Conservation (phyloP, 2,329 filamentous ascomycete genomes). For the Paecilomyces fulvus region DNA sequence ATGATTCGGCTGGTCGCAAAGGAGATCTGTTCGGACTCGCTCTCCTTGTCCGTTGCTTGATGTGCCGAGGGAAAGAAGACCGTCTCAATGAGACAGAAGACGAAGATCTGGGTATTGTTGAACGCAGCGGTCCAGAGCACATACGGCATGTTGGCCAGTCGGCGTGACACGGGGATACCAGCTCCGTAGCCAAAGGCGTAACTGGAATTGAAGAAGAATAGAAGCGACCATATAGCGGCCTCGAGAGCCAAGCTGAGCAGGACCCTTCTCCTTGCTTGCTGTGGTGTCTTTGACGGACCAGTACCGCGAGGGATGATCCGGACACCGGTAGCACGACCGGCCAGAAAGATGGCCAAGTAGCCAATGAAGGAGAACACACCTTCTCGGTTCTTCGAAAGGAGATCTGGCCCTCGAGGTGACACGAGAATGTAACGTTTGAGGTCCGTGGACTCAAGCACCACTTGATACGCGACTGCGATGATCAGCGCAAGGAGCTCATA, state of each 20-base stretch:
- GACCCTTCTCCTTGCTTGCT: slow-evolving; percentile 45
- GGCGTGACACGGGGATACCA: slow-evolving; percentile 66
- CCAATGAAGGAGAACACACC: slow-evolving; percentile 92
- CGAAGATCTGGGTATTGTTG: slow-evolving; percentile 73
- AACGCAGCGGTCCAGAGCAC: slow-evolving; percentile 88
- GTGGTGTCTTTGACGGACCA: slow-evolving; percentile 36
- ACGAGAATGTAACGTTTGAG: slow-evolving; percentile 76
- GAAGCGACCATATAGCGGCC: slow-evolving; percentile 57
- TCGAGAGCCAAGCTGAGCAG: slow-evolving; percentile 57
- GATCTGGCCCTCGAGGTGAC: slow-evolving; percentile 62
- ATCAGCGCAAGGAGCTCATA: slow-evolving; percentile 67
- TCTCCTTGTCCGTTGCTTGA: slow-evolving; percentile 43
- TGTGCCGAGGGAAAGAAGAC: slow-evolving; percentile 67
- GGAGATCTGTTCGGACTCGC: slow-evolving; percentile 56
- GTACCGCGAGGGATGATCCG: slow-evolving; percentile 61
- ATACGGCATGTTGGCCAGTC: slow-evolving; percentile 88
- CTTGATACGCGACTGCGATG: slow-evolving; percentile 63
- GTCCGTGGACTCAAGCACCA: slow-evolving; percentile 64
- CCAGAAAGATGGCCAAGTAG: slow-evolving; percentile 89
- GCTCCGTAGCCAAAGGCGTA: slow-evolving; percentile 60
- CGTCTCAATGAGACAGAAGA: slow-evolving; percentile 70
- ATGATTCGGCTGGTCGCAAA: slow-evolving; percentile 74
- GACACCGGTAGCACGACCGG: slow-evolving; percentile 76
- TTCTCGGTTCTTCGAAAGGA: slow-evolving; percentile 86
- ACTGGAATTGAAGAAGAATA: slow-evolving; percentile 63